Conservation (phyloP, 305 asterid species). For the Plantago coronopus region DNA sequence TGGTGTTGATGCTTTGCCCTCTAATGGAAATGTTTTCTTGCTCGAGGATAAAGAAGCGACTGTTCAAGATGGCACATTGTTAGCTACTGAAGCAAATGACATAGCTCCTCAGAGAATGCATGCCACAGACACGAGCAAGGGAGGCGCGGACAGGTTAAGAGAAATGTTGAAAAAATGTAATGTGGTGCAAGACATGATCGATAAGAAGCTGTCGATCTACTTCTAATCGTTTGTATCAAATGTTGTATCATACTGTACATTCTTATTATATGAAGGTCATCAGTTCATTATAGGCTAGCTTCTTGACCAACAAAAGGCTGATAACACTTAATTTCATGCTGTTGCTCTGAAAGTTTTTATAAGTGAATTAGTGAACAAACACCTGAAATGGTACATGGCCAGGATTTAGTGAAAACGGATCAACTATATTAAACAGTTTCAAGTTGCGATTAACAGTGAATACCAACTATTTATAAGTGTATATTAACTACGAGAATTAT, state of each 20-base stretch:
- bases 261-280: background rate
- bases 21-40: constrained; percentile 18
- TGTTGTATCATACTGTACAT: background rate
- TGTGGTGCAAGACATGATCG: constrained; percentile 60
- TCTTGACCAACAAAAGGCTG: too few species aligned
- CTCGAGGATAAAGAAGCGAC: constrained; percentile 31
- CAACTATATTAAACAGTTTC: too few species aligned
- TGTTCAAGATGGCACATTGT: constrained; percentile 13
- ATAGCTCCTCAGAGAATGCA: constrained; percentile 12
- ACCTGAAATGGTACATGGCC: too few species aligned
- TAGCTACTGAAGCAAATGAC: constrained; percentile 20
- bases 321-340: background rate
- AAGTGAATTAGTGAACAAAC: too few species aligned
- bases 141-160: constrained; percentile 43
- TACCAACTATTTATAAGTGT: too few species aligned
- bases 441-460: too few species aligned
- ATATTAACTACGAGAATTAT: too few species aligned
- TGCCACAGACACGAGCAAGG: constrained; percentile 14
- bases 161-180: constrained; percentile 61
- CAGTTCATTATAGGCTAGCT: too few species aligned
- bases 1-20: constrained; percentile 22
- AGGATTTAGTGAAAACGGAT: too few species aligned
- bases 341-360: too few species aligned
- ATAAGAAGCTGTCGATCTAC: constrained; percentile 55
- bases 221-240: constrained; percentile 27